A percentile compares a stretch with the other conserved stretches of the same genome.
Conservation (phyloP, 345 rosid species). For the Lepidium sativum region DNA sequence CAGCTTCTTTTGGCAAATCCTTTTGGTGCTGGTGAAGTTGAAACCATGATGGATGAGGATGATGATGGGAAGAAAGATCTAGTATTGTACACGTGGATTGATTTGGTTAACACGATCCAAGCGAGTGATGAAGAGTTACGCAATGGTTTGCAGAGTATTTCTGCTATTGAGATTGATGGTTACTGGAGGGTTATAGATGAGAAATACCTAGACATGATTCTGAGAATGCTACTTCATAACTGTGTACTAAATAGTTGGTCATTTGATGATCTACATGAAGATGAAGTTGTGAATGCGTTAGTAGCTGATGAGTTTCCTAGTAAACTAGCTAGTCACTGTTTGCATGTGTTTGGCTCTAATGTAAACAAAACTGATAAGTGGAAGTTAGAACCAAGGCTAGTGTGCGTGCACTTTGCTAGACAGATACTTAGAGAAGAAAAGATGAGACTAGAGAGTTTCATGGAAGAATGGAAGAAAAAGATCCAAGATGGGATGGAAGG, state of each 20-base stretch:
- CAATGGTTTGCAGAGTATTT: constrained; percentile 45
- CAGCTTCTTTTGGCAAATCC: constrained; percentile 51
- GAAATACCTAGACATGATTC: constrained; percentile 50
- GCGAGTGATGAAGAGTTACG: constrained; percentile 74
- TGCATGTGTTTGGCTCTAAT: constrained; percentile 47
- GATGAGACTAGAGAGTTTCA: constrained; percentile 53
- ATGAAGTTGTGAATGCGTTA: constrained; percentile 43
- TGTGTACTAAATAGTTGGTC: constrained; percentile 68
- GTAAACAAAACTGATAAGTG: constrained; percentile 37
- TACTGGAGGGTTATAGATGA: constrained; percentile 81
- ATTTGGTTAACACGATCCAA: constrained; percentile 63
- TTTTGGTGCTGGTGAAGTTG: constrained; percentile 38
- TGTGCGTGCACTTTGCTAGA: constrained; percentile 73
- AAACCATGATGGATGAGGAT: constrained; percentile 27
- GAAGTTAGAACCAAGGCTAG: constrained; percentile 60
- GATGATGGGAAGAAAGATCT: constrained; percentile 12
- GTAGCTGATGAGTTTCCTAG: constrained; percentile 62
- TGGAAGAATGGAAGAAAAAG: constrained; percentile 58
- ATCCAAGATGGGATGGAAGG: constrained; percentile 63
- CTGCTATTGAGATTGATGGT: constrained; percentile 78
- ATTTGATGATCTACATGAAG: constrained; percentile 46
- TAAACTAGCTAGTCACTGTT: constrained; percentile 51
- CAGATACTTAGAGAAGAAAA: constrained; percentile 51
- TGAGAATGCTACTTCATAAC: constrained; percentile 59
- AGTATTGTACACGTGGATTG: constrained; percentile 54